These are phyloP conservation scores for Glutinoglossum americanum DNA, from an alignment of 495 filamentous ascomycete genomes.

Conservation along the genomic window DNA sequence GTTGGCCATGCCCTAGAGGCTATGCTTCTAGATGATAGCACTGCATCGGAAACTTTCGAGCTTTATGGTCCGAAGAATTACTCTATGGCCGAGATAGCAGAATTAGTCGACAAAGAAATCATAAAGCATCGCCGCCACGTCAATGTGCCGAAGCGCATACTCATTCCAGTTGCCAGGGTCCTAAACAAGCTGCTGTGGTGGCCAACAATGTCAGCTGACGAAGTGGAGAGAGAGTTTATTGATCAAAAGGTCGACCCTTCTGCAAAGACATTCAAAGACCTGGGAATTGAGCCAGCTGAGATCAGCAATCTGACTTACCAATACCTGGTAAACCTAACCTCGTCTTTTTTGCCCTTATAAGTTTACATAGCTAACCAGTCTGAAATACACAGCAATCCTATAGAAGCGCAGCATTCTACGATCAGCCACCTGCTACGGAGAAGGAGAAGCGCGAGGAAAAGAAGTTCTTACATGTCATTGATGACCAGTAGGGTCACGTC, in stretches of 20 bases:
- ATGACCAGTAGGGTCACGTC: constrained; percentile 38
- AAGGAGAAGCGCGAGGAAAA: constrained; percentile 84
- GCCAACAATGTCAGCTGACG: constrained; percentile 60
- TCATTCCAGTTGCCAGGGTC: constrained; percentile 47
- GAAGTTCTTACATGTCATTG: constrained; percentile 87
- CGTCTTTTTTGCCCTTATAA: background rate
- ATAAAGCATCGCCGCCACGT: constrained; percentile 73
- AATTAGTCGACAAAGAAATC: constrained; percentile 80
- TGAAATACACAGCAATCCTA: constrained; percentile 43
- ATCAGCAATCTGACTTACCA: constrained; percentile 67
- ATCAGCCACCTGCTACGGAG: constrained; percentile 84
- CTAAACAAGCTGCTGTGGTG: constrained; percentile 76
- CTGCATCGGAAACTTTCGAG: constrained; percentile 78
- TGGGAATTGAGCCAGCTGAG: constrained; percentile 71
- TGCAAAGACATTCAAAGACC: constrained; percentile 89
- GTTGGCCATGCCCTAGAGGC: constrained; percentile 69
- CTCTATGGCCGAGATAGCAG: constrained; percentile 65
- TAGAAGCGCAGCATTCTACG: constrained; percentile 64
- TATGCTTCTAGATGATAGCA: constrained; percentile 79
- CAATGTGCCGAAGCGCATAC: constrained; percentile 64
- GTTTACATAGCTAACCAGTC: background rate
- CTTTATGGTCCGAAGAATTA: constrained; percentile 89
- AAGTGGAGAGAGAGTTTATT: constrained; percentile 83
- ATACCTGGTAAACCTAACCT: constrained; percentile 54
- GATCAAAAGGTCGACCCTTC: constrained; percentile 78